phyloP scores from a whole-genome alignment of 2,329 filamentous ascomycete species.

The Neurospora sp. region DNA sequence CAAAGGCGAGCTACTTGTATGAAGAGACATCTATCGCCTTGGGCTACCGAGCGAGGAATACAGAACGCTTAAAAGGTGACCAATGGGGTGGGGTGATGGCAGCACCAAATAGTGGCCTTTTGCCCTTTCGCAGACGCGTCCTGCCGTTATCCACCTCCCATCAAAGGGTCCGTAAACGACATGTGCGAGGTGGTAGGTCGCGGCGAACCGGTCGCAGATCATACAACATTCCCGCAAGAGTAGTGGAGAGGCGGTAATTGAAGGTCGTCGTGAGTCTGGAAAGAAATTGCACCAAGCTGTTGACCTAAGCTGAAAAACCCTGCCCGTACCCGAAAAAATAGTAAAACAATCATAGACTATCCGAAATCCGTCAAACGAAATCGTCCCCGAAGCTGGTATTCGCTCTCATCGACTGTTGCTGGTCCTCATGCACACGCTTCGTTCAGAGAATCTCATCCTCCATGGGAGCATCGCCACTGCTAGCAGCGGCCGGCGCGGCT shows the following conservation, averaged over 20 bases:
- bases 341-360: background rate
- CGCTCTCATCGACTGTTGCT: background rate
- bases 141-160: background rate
- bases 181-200: background rate
- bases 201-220: background rate
- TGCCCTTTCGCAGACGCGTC: background rate
- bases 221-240: background rate
- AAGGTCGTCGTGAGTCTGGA: background rate
- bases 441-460: slow-evolving; percentile 51
- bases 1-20: background rate
- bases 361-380: background rate
- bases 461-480: slow-evolving; percentile 50
- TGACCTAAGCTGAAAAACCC: background rate
- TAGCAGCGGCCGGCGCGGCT: slow-evolving; percentile 30
- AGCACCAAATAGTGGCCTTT: background rate
- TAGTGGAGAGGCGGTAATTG: background rate
- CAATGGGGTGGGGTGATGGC: background rate
- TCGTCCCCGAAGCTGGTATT: background rate
- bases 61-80: background rate
- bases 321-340: background rate
- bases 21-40: background rate
- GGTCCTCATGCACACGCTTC: background rate
- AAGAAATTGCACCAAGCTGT: background rate
- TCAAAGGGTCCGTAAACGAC: background rate
- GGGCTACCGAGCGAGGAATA: background rate